phyloP scores from a whole-genome alignment of 192 early-diverging fungal species.

The Phycomyces blakesleeanus region DNA sequence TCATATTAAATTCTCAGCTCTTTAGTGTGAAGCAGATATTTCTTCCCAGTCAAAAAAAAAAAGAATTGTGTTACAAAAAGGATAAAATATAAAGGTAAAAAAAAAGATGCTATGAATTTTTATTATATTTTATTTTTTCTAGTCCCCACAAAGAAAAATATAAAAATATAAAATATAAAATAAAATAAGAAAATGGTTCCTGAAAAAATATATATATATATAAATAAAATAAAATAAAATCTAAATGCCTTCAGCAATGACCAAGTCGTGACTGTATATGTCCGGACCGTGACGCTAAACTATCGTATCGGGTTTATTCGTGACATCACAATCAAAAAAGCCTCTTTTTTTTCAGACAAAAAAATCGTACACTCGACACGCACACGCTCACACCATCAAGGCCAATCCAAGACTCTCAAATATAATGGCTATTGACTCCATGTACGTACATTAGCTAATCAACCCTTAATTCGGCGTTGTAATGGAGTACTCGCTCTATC shows the following conservation, averaged over 20 bases:
- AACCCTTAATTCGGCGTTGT: background rate
- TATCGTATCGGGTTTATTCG: background rate
- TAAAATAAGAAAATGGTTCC: conserved; percentile 1
- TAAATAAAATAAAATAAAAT: too few relatives aligned
- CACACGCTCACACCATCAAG: background rate
- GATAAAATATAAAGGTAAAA: too few relatives aligned
- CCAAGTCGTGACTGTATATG: too few relatives aligned
- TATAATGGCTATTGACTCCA: conserved; percentile 1
- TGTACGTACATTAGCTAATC: background rate
- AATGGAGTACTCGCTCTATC: background rate
- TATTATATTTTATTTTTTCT: too few relatives aligned
- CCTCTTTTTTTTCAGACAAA: conserved; percentile 2
- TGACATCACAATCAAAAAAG: conserved; percentile 4
- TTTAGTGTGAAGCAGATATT: too few relatives aligned
- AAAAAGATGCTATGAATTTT: background rate
- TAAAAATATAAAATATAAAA: background rate
- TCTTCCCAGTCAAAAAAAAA: too few relatives aligned
- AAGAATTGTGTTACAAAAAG: conserved; percentile 1
- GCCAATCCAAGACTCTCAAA: background rate
- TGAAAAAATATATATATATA: conserved; percentile 4
- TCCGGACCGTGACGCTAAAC: background rate
- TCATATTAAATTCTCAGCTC: too few relatives aligned
- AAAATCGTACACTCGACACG: background rate
- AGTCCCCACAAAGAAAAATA: background rate
- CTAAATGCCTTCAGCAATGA: background rate